Conservation (phyloP, 768 basidiomycete genomes). For the Leccinum variicolor region DNA sequence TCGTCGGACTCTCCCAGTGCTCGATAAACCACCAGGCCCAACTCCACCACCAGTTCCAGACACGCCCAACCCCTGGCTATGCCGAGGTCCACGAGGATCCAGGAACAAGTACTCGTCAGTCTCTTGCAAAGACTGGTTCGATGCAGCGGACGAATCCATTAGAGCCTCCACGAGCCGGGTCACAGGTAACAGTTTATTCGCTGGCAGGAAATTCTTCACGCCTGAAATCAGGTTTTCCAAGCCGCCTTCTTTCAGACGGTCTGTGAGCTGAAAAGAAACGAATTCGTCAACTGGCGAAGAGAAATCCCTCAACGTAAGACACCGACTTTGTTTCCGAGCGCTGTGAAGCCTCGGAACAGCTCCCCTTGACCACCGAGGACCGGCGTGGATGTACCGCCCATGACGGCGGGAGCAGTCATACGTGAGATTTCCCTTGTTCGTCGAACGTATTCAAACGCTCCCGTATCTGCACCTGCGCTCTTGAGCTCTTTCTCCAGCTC, state of each 20-base stretch:
- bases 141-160: constrained; percentile 94
- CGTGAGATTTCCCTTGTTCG: constrained; percentile 86
- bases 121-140: constrained; percentile 91
- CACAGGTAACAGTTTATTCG: constrained; percentile 88
- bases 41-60: constrained; percentile 45
- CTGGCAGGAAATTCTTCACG: constrained; percentile 96
- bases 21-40: constrained; percentile 33
- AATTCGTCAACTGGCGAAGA: not conserved
- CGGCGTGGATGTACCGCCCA: constrained; percentile 62
- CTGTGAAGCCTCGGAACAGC: constrained; percentile 91
- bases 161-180: constrained; percentile 93
- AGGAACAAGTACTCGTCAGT: constrained; percentile 96
- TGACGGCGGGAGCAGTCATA: constrained; percentile 76
- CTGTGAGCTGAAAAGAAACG: constrained; percentile 65
- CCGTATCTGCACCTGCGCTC: constrained; percentile 72
- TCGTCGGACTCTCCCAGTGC: constrained; percentile 41
- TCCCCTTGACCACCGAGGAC: constrained; percentile 75
- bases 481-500: constrained; percentile 89
- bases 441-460: constrained; percentile 91
- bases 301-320: not conserved
- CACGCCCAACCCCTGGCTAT: constrained; percentile 44
- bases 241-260: constrained; percentile 92
- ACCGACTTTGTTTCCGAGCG: constrained; percentile 81
- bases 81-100: constrained; percentile 81
- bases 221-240: constrained; percentile 95